A percentile compares a stretch with the other conserved stretches of the same genome.
Conservation (phyloP, 2,329 filamentous ascomycete genomes). For the Aspergillus caelatus region DNA sequence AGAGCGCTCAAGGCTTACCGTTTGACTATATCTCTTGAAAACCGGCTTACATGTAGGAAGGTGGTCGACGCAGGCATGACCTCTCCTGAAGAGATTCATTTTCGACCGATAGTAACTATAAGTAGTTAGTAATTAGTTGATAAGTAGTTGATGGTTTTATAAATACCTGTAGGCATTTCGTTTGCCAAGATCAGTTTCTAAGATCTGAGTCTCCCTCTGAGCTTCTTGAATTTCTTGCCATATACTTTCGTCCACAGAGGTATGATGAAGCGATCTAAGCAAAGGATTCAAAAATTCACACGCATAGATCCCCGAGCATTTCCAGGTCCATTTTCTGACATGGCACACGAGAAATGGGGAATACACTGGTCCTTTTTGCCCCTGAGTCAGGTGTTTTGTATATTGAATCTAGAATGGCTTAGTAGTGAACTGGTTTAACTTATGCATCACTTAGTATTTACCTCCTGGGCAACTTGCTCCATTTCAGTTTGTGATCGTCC, state of each 20-base stretch:
- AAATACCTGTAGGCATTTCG: neutral
- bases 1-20: neutral
- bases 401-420: neutral
- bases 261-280: neutral
- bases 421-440: too few relatives aligned
- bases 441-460: neutral
- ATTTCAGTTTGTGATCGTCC: neutral
- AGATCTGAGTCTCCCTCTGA: neutral
- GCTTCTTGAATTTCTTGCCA: neutral
- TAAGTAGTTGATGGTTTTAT: neutral
- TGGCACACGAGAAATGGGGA: neutral
- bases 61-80: neutral
- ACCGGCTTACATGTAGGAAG: neutral
- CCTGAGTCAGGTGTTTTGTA: neutral
- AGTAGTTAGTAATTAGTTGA: neutral
- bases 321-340: neutral
- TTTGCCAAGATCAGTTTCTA: rapidly evolving
- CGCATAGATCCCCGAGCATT: neutral
- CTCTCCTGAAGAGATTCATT: neutral
- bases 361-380: neutral
- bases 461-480: neutral
- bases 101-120: neutral
- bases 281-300: neutral
- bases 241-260: neutral
- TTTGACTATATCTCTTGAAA: neutral